Evolutionary conservation across 257 asterid species (phyloP).

Genomic region (Echium plantagineum): DNA sequence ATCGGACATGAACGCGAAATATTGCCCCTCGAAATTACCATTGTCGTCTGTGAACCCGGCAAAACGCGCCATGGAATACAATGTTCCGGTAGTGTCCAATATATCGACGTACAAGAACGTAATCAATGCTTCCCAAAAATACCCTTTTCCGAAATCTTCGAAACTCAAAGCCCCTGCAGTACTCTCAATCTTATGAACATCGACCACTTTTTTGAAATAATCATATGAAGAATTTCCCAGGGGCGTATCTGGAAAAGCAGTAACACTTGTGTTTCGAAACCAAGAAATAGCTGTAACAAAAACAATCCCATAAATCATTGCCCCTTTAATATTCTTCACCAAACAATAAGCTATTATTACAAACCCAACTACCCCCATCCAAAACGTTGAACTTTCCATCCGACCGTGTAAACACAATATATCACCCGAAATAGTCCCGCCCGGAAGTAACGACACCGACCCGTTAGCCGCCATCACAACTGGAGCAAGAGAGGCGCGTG

Average conservation of each 20-base stretch:
- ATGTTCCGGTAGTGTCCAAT: slow-evolving; percentile 76
- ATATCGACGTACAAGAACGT: slow-evolving; percentile 82
- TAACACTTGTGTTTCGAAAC: slow-evolving; percentile 69
- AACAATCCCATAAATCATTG: slow-evolving; percentile 78
- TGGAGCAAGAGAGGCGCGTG: slow-evolving; percentile 55
- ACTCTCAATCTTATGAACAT: slow-evolving; percentile 51
- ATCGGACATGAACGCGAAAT: slow-evolving; percentile 88
- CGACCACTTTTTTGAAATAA: slow-evolving; percentile 61
- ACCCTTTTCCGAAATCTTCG: slow-evolving; percentile 39
- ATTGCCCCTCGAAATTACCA: slow-evolving; percentile 86
- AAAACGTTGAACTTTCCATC: slow-evolving; percentile 85
- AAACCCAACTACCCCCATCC: slow-evolving; percentile 78
- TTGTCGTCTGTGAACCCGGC: slow-evolving; percentile 62
- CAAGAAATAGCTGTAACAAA: slow-evolving; percentile 85
- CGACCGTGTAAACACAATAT: slow-evolving; percentile 64
- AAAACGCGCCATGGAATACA: slow-evolving; percentile 81
- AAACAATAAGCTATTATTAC: slow-evolving; percentile 66
- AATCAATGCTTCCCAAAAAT: slow-evolving; percentile 75
- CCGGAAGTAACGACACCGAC: slow-evolving; percentile 52
- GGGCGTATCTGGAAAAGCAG: slow-evolving; percentile 51
- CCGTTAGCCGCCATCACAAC: slow-evolving; percentile 41
- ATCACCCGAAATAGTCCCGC: slow-evolving; percentile 58
- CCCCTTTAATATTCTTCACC: slow-evolving; percentile 68
- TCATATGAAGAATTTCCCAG: slow-evolving; percentile 49
- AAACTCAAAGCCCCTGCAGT: slow-evolving; percentile 89